Percentiles rank a stretch among this genome's conserved stretches.
phyloP scores from a whole-genome alignment of 129 eudicot species.

The Helichrysum umbraculigerum region DNA sequence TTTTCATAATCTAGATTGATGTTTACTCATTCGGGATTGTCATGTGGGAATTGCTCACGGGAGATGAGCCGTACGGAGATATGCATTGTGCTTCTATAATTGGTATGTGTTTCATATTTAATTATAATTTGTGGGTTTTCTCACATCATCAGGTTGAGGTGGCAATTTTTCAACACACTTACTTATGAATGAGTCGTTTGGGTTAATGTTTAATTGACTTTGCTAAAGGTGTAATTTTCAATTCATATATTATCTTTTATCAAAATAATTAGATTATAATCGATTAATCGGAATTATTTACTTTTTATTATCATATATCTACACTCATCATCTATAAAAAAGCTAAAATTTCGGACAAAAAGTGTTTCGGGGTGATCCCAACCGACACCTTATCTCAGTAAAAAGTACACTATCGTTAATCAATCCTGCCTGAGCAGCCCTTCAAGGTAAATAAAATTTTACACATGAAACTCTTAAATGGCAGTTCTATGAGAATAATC shows the following conservation, averaged over 20 bases:
- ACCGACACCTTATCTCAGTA: no score
- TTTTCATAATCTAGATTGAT: constrained; percentile 62
- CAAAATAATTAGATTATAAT: not conserved
- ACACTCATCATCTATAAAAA: not conserved
- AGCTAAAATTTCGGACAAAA: not conserved
- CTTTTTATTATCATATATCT: not conserved
- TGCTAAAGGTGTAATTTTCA: not conserved
- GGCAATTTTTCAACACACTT: not conserved
- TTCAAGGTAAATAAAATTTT: not conserved
- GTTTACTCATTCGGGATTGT: constrained; percentile 97
- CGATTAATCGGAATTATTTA: not conserved
- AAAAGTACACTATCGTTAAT: not conserved
- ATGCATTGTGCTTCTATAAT: constrained; percentile 94
- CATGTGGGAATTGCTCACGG: constrained; percentile 99
- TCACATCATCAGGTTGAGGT: not conserved
- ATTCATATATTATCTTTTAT: not conserved
- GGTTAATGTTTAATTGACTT: not conserved
- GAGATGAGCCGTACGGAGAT: constrained; percentile 92
- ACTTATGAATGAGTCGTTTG: not conserved
- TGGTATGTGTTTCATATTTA: constrained; percentile 48
- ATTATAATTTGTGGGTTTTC: not conserved
- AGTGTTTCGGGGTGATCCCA: not conserved
- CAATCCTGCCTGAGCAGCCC: not conserved
- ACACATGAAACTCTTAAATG: not conserved
- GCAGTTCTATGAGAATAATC: not conserved